These are phyloP conservation scores for Metarhizium anisopliae DNA, from an alignment of 2,329 filamentous ascomycete species.

Conservation along the genomic window DNA sequence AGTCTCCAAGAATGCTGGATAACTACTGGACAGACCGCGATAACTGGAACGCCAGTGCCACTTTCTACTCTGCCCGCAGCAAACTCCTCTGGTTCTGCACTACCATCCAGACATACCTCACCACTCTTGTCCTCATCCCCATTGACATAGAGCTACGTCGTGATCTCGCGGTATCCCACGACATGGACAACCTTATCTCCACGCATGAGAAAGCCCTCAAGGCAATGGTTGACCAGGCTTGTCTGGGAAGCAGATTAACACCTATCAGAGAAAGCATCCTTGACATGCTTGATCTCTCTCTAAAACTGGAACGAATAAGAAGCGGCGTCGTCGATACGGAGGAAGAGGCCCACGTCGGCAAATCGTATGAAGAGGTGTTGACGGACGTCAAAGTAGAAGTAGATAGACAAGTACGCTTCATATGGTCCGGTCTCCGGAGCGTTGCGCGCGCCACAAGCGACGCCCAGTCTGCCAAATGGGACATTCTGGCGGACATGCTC, in stretches of 20 bases:
- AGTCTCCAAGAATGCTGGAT: constrained; percentile 39
- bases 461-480: constrained; percentile 54
- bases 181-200: constrained; percentile 73
- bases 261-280: constrained; percentile 66
- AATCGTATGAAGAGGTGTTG: constrained; percentile 43
- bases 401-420: constrained; percentile 57
- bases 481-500: constrained; percentile 72
- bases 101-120: constrained; percentile 66
- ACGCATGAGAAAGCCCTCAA: constrained; percentile 57
- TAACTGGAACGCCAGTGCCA: constrained; percentile 31
- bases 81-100: constrained; percentile 72
- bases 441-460: constrained; percentile 67
- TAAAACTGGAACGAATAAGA: constrained; percentile 58
- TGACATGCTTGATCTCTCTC: constrained; percentile 66
- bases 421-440: constrained; percentile 63
- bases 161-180: constrained; percentile 51
- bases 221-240: constrained; percentile 56
- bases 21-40: constrained; percentile 28
- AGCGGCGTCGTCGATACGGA: constrained; percentile 7
- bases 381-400: constrained; percentile 52
- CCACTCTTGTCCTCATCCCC: constrained; percentile 60
- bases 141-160: constrained; percentile 46
- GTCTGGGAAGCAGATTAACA: constrained; percentile 58
- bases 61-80: constrained; percentile 54
- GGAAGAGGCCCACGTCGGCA: constrained; percentile 16